Evolutionary conservation across 2,329 filamentous ascomycete species (phyloP).

Genomic region (Xylariaceae sp.): DNA sequence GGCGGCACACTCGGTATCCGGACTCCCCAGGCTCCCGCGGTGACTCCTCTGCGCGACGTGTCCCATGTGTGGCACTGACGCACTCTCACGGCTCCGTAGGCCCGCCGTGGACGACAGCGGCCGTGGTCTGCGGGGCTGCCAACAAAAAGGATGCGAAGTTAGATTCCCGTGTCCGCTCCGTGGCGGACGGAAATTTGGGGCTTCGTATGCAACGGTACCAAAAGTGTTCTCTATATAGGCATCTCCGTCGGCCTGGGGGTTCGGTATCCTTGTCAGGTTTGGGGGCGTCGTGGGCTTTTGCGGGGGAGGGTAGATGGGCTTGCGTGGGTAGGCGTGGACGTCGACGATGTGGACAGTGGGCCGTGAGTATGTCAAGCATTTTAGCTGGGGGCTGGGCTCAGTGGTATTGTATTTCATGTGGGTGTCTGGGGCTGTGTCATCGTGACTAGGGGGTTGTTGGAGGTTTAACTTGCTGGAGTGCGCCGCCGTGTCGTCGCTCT

Average conservation of each 20-base stretch:
- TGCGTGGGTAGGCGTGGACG: constrained; percentile 29
- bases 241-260: constrained; percentile 7
- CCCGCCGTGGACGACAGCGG: background rate
- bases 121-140: background rate
- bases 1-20: background rate
- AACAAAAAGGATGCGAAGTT: constrained; percentile 20
- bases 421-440: constrained; percentile 25
- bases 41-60: background rate
- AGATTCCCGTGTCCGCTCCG: constrained; percentile 23
- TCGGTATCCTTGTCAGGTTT: constrained; percentile 10
- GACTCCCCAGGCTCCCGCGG: background rate
- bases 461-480: constrained; percentile 23
- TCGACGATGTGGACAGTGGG: constrained; percentile 21
- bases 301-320: constrained; percentile 24
- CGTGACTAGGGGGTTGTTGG: constrained; percentile 33
- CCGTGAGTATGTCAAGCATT: constrained; percentile 16
- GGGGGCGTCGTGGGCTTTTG: constrained; percentile 15
- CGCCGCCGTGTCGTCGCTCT: constrained; percentile 3
- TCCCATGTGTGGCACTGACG: background rate
- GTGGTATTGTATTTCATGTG: background rate
- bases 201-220: constrained; percentile 6
- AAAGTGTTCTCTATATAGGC: constrained; percentile 3
- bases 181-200: constrained; percentile 17
- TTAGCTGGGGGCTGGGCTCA: constrained; percentile 5
- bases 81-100: background rate